phyloP scores from a whole-genome alignment of 2,329 filamentous ascomycete species.

The Rutstroemia sp. region DNA sequence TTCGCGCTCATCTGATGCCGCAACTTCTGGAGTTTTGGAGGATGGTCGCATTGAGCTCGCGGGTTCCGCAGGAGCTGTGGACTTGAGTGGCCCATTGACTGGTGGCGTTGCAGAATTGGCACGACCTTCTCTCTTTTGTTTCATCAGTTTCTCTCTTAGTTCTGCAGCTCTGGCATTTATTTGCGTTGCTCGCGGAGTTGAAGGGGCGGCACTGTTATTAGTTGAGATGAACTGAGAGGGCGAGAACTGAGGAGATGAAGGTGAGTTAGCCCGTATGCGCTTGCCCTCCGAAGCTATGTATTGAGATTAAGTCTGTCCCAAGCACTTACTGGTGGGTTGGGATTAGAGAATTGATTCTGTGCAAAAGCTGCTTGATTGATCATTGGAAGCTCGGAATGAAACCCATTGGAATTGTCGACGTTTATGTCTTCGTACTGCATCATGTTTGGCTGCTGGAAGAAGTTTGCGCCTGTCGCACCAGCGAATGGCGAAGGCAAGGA shows the following conservation, averaged over 20 bases:
- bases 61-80: slow-evolving; percentile 5
- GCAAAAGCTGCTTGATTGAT: slow-evolving; percentile 19
- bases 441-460: slow-evolving; percentile 16
- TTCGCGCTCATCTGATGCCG: slow-evolving; percentile 10
- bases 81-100: slow-evolving; percentile 4
- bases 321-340: slow-evolving; percentile 21
- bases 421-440: slow-evolving; percentile 15
- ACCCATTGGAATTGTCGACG: slow-evolving; percentile 14
- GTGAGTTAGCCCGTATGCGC: slow-evolving; percentile 14
- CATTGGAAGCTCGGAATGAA: slow-evolving; percentile 18
- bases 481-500: slow-evolving; percentile 11
- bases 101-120: slow-evolving; percentile 22
- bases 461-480: slow-evolving; percentile 13
- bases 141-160: slow-evolving; percentile 28
- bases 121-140: slow-evolving; percentile 17
- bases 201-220: slow-evolving; percentile 8
- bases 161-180: slow-evolving; percentile 27
- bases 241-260: slow-evolving; percentile 17
- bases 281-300: neutral
- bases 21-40: slow-evolving; percentile 11
- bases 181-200: slow-evolving; percentile 16
- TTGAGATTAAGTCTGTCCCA: neutral
- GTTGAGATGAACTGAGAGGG: slow-evolving; percentile 15
- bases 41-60: slow-evolving; percentile 17
- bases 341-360: slow-evolving; percentile 20